Conservation (phyloP, 192 early-diverging fungal genomes). For the Coemansia furcata region DNA sequence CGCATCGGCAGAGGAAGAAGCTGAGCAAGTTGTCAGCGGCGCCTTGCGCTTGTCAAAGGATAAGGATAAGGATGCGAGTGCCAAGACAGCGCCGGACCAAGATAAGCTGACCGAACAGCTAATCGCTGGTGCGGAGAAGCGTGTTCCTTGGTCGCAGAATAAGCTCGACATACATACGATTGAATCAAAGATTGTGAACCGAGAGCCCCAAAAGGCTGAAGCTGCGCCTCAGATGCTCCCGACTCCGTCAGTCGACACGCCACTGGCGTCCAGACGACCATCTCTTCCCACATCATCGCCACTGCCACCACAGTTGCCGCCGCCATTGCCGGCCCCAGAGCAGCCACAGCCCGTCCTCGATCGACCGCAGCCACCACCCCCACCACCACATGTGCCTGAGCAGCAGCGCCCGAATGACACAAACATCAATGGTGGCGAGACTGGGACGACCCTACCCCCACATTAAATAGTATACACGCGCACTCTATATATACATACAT, state of each 20-base stretch:
- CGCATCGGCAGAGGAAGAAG: slow-evolving; percentile 46
- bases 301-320: neutral
- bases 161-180: slow-evolving; percentile 43
- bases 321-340: neutral
- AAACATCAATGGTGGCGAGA: neutral
- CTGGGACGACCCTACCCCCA: neutral
- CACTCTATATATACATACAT: neutral
- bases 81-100: slow-evolving; percentile 12
- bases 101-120: slow-evolving; percentile 40
- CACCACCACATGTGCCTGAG: neutral
- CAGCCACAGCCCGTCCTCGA: neutral
- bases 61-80: slow-evolving; percentile 3
- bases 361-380: neutral
- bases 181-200: slow-evolving; percentile 29
- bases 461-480: slow-evolving; percentile 4
- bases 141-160: slow-evolving; percentile 52
- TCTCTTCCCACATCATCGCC: slow-evolving; percentile 2
- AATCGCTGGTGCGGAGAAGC: slow-evolving; percentile 40
- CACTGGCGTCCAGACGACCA: neutral
- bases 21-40: slow-evolving; percentile 40
- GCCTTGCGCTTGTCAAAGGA: slow-evolving; percentile 20
- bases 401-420: neutral
- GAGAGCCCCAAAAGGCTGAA: slow-evolving; percentile 24
- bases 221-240: slow-evolving; percentile 4
- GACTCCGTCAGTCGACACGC: neutral